Evolutionary conservation across 306 rosid genomes (phyloP).

Genomic region (Myrica gale): DNA sequence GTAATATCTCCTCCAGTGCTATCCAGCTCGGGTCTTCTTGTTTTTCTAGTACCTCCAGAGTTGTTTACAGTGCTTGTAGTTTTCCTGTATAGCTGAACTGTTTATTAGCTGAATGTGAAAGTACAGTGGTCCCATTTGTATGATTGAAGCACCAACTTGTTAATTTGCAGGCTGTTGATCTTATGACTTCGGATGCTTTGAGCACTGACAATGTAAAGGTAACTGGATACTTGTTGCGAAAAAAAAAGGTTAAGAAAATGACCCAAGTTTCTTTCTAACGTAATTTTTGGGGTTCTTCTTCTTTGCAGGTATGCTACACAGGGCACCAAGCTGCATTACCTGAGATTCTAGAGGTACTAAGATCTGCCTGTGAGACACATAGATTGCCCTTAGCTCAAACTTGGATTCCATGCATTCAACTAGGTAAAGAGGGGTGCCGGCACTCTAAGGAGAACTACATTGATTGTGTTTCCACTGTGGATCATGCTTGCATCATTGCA

Average conservation of each 20-base stretch:
- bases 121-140: slow-evolving; percentile 10
- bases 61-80: no score
- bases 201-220: slow-evolving; percentile 57
- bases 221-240: slow-evolving; percentile 24
- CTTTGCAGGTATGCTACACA: slow-evolving; percentile 52
- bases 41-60: no score
- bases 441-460: slow-evolving; percentile 68
- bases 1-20: no score
- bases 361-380: slow-evolving; percentile 79
- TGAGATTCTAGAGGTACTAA: slow-evolving; percentile 68
- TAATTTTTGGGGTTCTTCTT: slow-evolving; percentile 24
- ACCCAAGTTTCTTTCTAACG: slow-evolving; percentile 25
- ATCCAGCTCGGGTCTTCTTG: no score
- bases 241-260: slow-evolving; percentile 17
- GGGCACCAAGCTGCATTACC: slow-evolving; percentile 64
- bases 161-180: slow-evolving; percentile 81
- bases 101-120: slow-evolving; percentile 17
- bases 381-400: slow-evolving; percentile 91
- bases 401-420: slow-evolving; percentile 79
- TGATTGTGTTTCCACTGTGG: slow-evolving; percentile 85
- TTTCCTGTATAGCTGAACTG: slow-evolving; percentile 2
- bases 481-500: slow-evolving; percentile 74
- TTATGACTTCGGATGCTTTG: slow-evolving; percentile 55
- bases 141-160: slow-evolving; percentile 33
- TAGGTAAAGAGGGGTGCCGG: slow-evolving; percentile 76